Conservation (phyloP, 371 early-diverging fungal genomes). For the Cokeromyces recurvatus region DNA sequence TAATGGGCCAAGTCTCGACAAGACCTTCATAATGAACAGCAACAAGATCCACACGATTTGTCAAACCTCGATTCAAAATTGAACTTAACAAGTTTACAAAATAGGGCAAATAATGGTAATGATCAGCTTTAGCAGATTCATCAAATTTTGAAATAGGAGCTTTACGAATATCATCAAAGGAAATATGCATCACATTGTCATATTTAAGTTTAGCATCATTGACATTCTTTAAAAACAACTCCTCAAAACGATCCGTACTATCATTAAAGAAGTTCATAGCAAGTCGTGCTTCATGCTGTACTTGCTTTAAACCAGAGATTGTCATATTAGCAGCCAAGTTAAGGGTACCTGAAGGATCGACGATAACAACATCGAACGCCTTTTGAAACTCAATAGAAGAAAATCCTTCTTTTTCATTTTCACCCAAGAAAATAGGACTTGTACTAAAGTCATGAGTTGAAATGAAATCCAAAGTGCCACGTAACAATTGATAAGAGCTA, state of each 20-base stretch:
- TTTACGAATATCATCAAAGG: not conserved
- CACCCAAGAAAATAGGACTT: conserved; percentile 69
- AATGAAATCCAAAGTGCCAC: conserved; percentile 81
- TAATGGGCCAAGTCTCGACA: conserved; percentile 33
- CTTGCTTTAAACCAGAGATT: conserved; percentile 51
- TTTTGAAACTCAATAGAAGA: conserved; percentile 50
- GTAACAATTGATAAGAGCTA: conserved; percentile 84
- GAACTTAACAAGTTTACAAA: conserved; percentile 47
- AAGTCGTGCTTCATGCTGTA: conserved; percentile 67
- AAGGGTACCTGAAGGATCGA: conserved; percentile 78
- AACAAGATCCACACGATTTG: conserved; percentile 60
- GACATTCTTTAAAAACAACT: conserved; percentile 68
- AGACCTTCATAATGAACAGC: conserved; percentile 32
- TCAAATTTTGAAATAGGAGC: conserved; percentile 49
- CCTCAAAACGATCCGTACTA: conserved; percentile 63
- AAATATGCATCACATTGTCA: conserved; percentile 50
- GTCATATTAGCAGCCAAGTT: conserved; percentile 75
- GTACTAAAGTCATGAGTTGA: conserved; percentile 71
- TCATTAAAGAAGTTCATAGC: conserved; percentile 64
- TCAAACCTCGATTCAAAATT: conserved; percentile 60
- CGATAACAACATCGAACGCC: conserved; percentile 74
- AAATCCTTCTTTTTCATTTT: conserved; percentile 44
- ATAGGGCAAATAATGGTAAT: conserved; percentile 47
- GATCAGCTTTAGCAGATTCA: conserved; percentile 49
- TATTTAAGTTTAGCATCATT: conserved; percentile 58